phyloP scores from a whole-genome alignment of 768 basidiomycete genomes.

The Sarcodon sp. region DNA sequence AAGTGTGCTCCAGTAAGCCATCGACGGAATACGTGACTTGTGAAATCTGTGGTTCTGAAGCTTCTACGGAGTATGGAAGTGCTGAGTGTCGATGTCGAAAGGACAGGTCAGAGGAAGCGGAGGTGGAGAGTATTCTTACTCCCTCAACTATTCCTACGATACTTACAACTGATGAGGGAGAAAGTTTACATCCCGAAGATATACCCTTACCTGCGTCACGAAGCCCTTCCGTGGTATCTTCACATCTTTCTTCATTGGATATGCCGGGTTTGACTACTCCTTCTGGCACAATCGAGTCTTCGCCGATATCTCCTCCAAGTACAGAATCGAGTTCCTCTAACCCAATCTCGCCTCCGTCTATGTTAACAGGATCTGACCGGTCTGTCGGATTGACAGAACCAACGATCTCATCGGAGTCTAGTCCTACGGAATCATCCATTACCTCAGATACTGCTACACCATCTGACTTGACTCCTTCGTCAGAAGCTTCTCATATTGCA shows the following conservation, averaged over 20 bases:
- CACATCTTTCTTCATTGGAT: slow-evolving; percentile 21
- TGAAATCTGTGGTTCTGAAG: slow-evolving; percentile 28
- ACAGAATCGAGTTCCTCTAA: neutral
- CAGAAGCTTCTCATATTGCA: too few species aligned
- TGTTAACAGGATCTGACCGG: too few species aligned
- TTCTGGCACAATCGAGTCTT: slow-evolving; percentile 3
- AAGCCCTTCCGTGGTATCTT: slow-evolving; percentile 14
- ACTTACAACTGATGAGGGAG: slow-evolving; percentile 8
- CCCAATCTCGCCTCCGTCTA: neutral
- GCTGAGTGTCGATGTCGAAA: slow-evolving; percentile 25
- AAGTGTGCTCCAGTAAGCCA: slow-evolving; percentile 23
- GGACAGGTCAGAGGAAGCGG: slow-evolving; percentile 18
- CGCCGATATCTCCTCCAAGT: neutral
- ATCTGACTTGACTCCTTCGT: slow-evolving; percentile 5
- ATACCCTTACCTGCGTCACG: slow-evolving; percentile 29
- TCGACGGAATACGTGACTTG: slow-evolving; percentile 40
- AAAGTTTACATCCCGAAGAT: slow-evolving; percentile 16
- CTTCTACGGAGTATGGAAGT: slow-evolving; percentile 31
- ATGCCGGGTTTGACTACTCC: slow-evolving; percentile 3
- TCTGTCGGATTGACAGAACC: too few species aligned
- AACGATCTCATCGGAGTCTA: slow-evolving; percentile 16
- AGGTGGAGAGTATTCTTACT: slow-evolving; percentile 8
- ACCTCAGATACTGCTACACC: slow-evolving; percentile 15
- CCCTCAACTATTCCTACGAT: slow-evolving; percentile 18
- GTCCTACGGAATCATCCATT: slow-evolving; percentile 28